Conservation (phyloP, 371 early-diverging fungal species). For the Capillidium heterosporum region DNA sequence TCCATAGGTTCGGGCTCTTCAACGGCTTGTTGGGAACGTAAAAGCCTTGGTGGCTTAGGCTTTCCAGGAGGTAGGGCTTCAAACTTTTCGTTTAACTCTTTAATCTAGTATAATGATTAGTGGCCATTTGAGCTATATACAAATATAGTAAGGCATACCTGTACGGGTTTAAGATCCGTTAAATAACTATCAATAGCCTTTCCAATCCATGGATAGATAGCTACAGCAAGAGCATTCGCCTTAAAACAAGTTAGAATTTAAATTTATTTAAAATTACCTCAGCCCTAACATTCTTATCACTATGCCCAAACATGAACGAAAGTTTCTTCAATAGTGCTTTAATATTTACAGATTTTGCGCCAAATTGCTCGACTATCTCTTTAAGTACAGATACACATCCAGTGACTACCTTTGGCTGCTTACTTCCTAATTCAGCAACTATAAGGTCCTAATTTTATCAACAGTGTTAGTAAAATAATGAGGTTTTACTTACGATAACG, state of each 20-base stretch:
- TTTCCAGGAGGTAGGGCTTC: slow-evolving; percentile 41
- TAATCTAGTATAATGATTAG: slow-evolving; percentile 28
- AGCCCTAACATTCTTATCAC: slow-evolving; percentile 78
- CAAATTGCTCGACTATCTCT: slow-evolving; percentile 66
- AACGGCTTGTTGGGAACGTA: slow-evolving; percentile 54
- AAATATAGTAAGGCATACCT: slow-evolving; percentile 32
- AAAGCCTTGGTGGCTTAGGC: slow-evolving; percentile 44
- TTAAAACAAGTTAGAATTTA: slow-evolving; percentile 11
- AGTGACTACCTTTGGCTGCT: slow-evolving; percentile 80
- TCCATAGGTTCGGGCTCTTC: slow-evolving; percentile 27
- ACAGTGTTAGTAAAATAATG: neutral
- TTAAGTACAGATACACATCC: slow-evolving; percentile 46
- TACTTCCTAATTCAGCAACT: slow-evolving; percentile 56
- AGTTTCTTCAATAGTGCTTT: slow-evolving; percentile 71
- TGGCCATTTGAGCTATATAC: slow-evolving; percentile 13
- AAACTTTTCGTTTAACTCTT: slow-evolving; percentile 76
- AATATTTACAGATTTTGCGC: slow-evolving; percentile 49
- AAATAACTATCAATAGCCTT: slow-evolving; percentile 41
- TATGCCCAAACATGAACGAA: slow-evolving; percentile 78
- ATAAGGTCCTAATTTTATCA: slow-evolving; percentile 38
- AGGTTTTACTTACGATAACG: slow-evolving; percentile 38
- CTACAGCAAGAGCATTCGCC: slow-evolving; percentile 48
- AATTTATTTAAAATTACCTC: slow-evolving; percentile 39
- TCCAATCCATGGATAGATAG: slow-evolving; percentile 67
- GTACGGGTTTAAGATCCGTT: slow-evolving; percentile 63